Evolutionary conservation across 2,329 filamentous ascomycete species (phyloP).

Genomic region (Nectriaceae sp.): DNA sequence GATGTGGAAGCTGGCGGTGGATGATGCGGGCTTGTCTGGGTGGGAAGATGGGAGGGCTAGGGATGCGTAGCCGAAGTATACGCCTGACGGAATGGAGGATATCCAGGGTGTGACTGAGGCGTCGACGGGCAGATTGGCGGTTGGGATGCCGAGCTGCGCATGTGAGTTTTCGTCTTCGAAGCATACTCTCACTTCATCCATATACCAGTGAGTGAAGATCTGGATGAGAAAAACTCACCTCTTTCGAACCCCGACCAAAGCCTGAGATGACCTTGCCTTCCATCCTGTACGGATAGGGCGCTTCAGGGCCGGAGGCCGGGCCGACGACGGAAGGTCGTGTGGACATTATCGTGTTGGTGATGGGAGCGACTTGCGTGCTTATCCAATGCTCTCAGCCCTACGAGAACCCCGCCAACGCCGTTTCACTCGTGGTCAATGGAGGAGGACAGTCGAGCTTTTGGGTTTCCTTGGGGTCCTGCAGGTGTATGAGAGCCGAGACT

Average conservation of each 20-base stretch:
- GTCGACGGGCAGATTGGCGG: conserved; percentile 85
- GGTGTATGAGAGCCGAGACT: no score
- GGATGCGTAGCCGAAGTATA: conserved; percentile 92
- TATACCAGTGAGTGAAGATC: no score
- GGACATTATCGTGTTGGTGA: conserved; percentile 25
- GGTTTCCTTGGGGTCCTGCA: no score
- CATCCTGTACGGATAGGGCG: conserved; percentile 82
- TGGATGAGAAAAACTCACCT: conserved; percentile 55
- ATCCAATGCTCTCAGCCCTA: no score
- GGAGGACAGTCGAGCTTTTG: no score
- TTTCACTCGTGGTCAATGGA: no score
- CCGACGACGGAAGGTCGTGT: conserved; percentile 72
- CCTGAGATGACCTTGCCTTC: conserved; percentile 88
- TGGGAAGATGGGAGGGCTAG: conserved; percentile 59
- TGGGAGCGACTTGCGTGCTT: background rate
- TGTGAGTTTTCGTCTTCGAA: background rate
- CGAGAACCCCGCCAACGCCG: no score
- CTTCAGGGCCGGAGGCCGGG: conserved; percentile 68
- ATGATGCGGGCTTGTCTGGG: conserved; percentile 38
- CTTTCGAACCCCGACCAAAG: conserved; percentile 91
- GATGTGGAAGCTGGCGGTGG: conserved; percentile 43
- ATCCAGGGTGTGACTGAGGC: conserved; percentile 62
- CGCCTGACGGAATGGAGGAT: conserved; percentile 67
- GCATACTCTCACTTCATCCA: background rate
- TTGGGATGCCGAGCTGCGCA: conserved; percentile 85